phyloP scores from a whole-genome alignment of 1,284 basidiomycete species.

The Exobasidium cylindrosporum region DNA sequence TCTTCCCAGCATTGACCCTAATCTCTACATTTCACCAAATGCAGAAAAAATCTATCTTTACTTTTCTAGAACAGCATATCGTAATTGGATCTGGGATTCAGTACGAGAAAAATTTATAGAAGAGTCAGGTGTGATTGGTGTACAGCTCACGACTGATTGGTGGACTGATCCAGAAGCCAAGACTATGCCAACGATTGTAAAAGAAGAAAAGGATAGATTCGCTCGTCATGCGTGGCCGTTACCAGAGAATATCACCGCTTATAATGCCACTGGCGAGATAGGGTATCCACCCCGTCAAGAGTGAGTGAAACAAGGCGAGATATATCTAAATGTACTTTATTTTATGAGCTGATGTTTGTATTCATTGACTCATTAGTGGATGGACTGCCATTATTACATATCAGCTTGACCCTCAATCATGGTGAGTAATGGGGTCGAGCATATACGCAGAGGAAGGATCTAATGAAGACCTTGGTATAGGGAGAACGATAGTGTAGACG shows the following conservation, averaged over 20 bases:
- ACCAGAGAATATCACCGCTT: constrained; percentile 10
- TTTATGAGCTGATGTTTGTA: no score
- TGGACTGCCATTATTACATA: neutral
- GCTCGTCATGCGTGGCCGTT: neutral
- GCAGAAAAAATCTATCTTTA: constrained; percentile 17
- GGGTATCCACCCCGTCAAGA: constrained; percentile 11
- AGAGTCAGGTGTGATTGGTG: constrained; percentile 16
- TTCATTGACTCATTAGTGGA: no score
- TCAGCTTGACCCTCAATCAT: neutral
- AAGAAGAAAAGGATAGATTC: constrained; percentile 4
- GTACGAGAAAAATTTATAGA: constrained; percentile 15
- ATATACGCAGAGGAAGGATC: neutral
- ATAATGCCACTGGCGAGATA: constrained; percentile 13
- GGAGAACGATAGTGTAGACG: constrained; percentile 14
- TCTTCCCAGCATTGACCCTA: constrained; percentile 16
- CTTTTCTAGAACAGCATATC: constrained; percentile 15
- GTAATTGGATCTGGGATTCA: constrained; percentile 17
- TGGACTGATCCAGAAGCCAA: constrained; percentile 12
- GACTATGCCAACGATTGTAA: constrained; percentile 11
- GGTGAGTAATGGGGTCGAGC: constrained; percentile 1
- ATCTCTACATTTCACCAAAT: constrained; percentile 12
- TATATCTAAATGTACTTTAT: no score
- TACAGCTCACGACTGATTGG: neutral
- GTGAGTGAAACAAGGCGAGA: no score
- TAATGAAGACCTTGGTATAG: neutral